phyloP scores from a whole-genome alignment of 1,284 basidiomycete species.

The Baeospora myosura region DNA sequence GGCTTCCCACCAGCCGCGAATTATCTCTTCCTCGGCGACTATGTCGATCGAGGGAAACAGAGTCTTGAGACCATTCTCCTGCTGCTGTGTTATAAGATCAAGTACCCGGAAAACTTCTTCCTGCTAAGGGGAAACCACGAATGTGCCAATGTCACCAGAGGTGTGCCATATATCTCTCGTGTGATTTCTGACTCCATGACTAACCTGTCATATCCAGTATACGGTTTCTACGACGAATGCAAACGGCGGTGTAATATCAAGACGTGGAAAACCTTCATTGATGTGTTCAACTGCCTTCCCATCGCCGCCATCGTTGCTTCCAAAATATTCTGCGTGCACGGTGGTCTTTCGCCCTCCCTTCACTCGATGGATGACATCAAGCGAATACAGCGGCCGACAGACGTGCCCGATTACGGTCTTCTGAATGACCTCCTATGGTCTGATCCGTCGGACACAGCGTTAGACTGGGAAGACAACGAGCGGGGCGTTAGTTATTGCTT shows the following conservation, averaged over 20 bases:
- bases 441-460: slow-evolving; percentile 94
- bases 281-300: slow-evolving; percentile 98
- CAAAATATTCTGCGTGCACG: slow-evolving; percentile 99
- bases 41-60: slow-evolving; percentile 98
- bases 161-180: slow-evolving; percentile 33
- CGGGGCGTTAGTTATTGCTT: slow-evolving; percentile 99
- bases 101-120: slow-evolving; percentile 99
- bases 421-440: slow-evolving; percentile 98
- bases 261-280: slow-evolving; percentile 99
- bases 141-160: slow-evolving; percentile 97
- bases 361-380: slow-evolving; percentile 99
- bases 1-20: slow-evolving; percentile 97
- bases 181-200: neutral
- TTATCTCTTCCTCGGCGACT: slow-evolving; percentile 98
- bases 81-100: slow-evolving; percentile 98
- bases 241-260: slow-evolving; percentile 99
- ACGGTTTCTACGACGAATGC: slow-evolving; percentile 99
- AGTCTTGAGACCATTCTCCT: slow-evolving; percentile 96
- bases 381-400: slow-evolving; percentile 94
- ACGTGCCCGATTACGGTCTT: slow-evolving; percentile 98
- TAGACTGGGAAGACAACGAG: slow-evolving; percentile 99
- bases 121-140: slow-evolving; percentile 97
- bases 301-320: slow-evolving; percentile 98
- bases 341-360: slow-evolving; percentile 94
- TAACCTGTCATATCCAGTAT: slow-evolving; percentile 51